Evolutionary conservation across 805 yeast species (phyloP), one percentile per base, ranked within the genome.

Genomic region (Monosporozyma aquatica): DNA sequence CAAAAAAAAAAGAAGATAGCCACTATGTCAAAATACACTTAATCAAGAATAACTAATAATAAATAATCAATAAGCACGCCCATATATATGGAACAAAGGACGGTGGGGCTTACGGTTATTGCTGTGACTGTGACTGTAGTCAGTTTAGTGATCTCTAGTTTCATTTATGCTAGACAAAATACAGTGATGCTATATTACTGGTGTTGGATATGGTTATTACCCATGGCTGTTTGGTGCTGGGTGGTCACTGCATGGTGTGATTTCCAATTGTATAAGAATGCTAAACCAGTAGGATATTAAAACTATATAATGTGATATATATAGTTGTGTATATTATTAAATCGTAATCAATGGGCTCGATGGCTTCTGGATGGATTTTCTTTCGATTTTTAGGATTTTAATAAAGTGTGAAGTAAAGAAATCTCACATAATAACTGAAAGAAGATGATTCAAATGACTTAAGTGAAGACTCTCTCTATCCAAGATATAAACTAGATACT

Each of bases 181-280:
- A 42, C 47, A 1, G 40, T 43, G 2, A 22, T 27, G 7, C 39
- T 48, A 1, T 57, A 57, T 42, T 61, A 61, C 43, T 59, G 62
- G 62, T 49, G 53, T 33, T 53, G 58, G 51, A 17, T 55, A 5
- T 38, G 50, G 47, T 43, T 58, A 26, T 45, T 52, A 14, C 65
- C 65, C 7, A 52, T 51, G 5, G 48, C 51, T 45, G 43, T 59
- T 2, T 61, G 66, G 66, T 40, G 55, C 14, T 61, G 64, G 64
- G 56, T 55, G 2, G 56, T 60, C 5, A 48, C 53, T 13, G 59
- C 64, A 5, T 61, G 66, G 66, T 54, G 56, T 27, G 63, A 59
- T 20, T 48, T 52, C n/a, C 58, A 61, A 45, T 47, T 59, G 50
- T 58, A 58, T 38, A 49, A 52, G 27, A 55, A 57, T 40, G 58